Percentiles rank a stretch among this genome's conserved stretches.
phyloP scores from a whole-genome alignment of 768 basidiomycete genomes.

The Mycena amicta region DNA sequence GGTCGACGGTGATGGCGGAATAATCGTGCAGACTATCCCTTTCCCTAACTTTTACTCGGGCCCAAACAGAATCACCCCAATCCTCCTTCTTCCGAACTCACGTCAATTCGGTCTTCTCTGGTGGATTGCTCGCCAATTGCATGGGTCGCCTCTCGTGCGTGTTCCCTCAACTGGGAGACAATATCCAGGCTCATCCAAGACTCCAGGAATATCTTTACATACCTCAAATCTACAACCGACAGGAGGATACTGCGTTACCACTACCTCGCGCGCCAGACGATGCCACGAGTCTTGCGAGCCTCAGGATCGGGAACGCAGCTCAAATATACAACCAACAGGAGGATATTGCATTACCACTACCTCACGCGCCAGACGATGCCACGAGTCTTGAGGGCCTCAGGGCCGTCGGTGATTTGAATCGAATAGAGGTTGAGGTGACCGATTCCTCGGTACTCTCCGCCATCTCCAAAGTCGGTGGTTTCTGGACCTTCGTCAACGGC shows the following conservation, averaged over 20 bases:
- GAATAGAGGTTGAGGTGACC: background rate
- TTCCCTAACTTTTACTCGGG: no score
- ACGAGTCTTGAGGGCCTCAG: background rate
- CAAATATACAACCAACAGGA: background rate
- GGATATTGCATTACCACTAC: background rate
- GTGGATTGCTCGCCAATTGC: background rate
- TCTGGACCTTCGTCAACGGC: constrained; percentile 12
- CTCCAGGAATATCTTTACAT: background rate
- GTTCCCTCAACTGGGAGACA: background rate
- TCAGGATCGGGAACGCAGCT: background rate
- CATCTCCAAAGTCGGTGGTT: constrained; percentile 1
- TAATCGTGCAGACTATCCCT: background rate
- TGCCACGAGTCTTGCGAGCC: background rate
- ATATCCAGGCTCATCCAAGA: background rate
- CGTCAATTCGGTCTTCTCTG: background rate
- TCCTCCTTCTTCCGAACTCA: background rate
- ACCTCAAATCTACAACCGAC: background rate
- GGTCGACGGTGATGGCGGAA: no score
- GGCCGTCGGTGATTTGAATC: background rate
- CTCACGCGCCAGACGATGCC: background rate
- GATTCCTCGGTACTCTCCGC: background rate
- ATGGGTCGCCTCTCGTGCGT: background rate
- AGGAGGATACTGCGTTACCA: background rate
- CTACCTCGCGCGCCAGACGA: background rate
- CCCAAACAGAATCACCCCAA: background rate